These are phyloP conservation scores for Cryphonectria parasitica DNA, from an alignment of 2,329 filamentous ascomycete species.

Conservation along the genomic window DNA sequence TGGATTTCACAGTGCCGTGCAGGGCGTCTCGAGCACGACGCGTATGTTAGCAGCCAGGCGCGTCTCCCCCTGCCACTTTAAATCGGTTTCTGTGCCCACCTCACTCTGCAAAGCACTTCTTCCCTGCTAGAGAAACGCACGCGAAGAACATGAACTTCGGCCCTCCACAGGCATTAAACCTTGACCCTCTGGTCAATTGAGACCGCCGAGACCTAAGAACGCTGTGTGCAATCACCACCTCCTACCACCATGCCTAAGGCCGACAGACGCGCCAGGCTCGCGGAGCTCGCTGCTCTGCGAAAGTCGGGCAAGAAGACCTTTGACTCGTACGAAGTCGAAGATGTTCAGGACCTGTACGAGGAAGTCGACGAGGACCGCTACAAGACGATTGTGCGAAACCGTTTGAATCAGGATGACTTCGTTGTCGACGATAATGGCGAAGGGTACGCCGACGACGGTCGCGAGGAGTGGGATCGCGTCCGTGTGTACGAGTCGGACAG, in stretches of 20 bases:
- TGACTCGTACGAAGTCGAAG: conserved; percentile 82
- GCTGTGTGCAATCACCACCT: conserved; percentile 2
- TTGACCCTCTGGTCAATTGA: conserved; percentile 14
- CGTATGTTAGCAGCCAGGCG: conserved; percentile 18
- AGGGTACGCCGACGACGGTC: conserved; percentile 94
- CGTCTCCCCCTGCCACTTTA: conserved; percentile 29
- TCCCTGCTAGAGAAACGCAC: conserved; percentile 18
- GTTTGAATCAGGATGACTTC: conserved; percentile 93
- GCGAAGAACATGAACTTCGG: conserved; percentile 18
- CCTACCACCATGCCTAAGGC: conserved; percentile 48
- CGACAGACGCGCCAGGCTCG: conserved; percentile 59
- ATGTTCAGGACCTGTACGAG: conserved; percentile 86
- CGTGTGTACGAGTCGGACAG: conserved; percentile 72
- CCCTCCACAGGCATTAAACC: conserved; percentile 12
- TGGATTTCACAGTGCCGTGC: conserved; percentile 14
- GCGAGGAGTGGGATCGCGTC: conserved; percentile 88
- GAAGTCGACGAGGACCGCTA: conserved; percentile 97
- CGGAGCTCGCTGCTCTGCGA: conserved; percentile 82
- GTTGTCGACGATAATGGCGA: conserved; percentile 98
- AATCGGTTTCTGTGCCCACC: conserved; percentile 20
- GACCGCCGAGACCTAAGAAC: background rate
- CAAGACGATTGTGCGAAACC: conserved; percentile 89
- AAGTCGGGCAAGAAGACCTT: conserved; percentile 90
- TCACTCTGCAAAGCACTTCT: conserved; percentile 13
- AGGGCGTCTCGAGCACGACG: conserved; percentile 16